These are phyloP conservation scores for Quercus gilva DNA, from an alignment of 306 rosid genomes.

Conservation along the genomic window DNA sequence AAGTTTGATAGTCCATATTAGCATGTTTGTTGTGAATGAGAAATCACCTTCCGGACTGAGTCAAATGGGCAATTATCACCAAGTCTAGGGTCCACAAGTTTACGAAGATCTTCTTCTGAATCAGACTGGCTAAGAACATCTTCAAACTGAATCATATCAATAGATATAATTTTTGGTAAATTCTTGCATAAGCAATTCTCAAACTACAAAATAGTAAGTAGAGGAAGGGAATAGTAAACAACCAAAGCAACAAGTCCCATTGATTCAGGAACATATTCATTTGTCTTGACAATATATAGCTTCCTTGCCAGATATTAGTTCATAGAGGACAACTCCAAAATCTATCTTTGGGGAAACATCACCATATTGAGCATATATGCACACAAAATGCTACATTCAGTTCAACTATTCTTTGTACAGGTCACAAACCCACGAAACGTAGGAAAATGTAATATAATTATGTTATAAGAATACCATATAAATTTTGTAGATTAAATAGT, in stretches of 20 bases:
- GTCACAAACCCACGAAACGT: no score
- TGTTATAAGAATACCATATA: no score
- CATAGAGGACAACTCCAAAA: constrained; percentile 69
- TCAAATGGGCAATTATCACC: constrained; percentile 48
- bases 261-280: constrained; percentile 42
- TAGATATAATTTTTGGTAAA: not conserved
- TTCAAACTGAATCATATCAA: constrained; percentile 56
- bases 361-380: constrained; percentile 69
- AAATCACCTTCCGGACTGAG: constrained; percentile 49
- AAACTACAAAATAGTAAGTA: not conserved
- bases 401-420: not conserved
- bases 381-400: constrained; percentile 2
- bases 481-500: no score
- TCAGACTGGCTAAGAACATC: constrained; percentile 41
- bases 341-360: constrained; percentile 60
- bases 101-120: constrained; percentile 43
- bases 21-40: not conserved
- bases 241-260: constrained; percentile 69
- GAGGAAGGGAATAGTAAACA: constrained; percentile 8
- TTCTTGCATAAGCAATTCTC: not conserved
- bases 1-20: not conserved
- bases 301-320: constrained; percentile 58
- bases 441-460: no score
- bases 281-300: constrained; percentile 52
- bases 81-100: constrained; percentile 47